These are phyloP conservation scores for Xylariaceae sp. DNA, from an alignment of 2,329 filamentous ascomycete species.

Conservation along the genomic window DNA sequence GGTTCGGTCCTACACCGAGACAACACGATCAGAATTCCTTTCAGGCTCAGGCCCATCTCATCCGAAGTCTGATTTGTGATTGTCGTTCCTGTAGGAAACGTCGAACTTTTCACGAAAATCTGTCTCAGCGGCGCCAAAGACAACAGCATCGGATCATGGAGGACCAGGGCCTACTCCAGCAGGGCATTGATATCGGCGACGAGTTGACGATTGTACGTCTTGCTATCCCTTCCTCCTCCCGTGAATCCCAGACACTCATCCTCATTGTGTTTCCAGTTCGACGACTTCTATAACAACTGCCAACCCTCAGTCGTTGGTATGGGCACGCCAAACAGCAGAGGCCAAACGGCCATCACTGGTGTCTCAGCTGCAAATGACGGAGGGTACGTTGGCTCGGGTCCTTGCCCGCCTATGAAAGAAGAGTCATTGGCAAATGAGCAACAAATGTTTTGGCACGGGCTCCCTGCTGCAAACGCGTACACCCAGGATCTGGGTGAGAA, in stretches of 20 bases:
- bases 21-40: constrained; percentile 9
- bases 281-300: constrained; percentile 15
- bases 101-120: constrained; percentile 4
- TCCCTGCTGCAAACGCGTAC: constrained; percentile 22
- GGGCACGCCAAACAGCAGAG: constrained; percentile 17
- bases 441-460: constrained; percentile 18
- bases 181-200: constrained; percentile 20
- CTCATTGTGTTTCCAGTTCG: constrained; percentile 13
- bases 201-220: constrained; percentile 20
- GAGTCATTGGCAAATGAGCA: constrained; percentile 22
- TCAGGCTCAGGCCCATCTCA: constrained; percentile 6
- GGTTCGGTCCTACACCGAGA: constrained; percentile 20
- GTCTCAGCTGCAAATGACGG: constrained; percentile 26
- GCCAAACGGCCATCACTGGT: constrained; percentile 23
- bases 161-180: constrained; percentile 17
- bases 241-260: constrained; percentile 8
- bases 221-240: constrained; percentile 3
- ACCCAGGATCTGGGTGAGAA: too few species aligned
- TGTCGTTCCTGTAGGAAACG: constrained; percentile 5
- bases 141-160: constrained; percentile 17
- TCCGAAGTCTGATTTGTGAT: constrained; percentile 5
- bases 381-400: constrained; percentile 24
- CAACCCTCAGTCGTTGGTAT: constrained; percentile 10
- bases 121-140: neutral
- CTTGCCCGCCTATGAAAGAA: constrained; percentile 26